Evolutionary conservation across 2,329 filamentous ascomycete species (phyloP).

Genomic region (Aspergillus pseudoglaucus): DNA sequence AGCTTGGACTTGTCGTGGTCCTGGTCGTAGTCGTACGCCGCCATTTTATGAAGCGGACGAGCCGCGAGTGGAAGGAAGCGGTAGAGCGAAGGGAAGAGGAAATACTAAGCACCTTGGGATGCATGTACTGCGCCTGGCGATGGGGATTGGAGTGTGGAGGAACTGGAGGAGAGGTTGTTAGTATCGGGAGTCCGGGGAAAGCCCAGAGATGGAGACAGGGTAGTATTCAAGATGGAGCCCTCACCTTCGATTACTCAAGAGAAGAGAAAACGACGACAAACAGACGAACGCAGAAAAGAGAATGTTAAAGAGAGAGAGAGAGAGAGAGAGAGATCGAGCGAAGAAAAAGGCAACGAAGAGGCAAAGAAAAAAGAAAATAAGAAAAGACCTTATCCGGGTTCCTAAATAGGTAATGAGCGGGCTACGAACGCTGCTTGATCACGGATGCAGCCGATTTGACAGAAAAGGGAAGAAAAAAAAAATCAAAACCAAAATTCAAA

Average conservation of each 20-base stretch:
- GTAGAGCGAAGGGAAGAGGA: conserved; percentile 19
- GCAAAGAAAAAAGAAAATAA: too few species aligned
- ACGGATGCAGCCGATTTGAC: conserved; percentile 3
- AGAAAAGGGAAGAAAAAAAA: conserved; percentile 5
- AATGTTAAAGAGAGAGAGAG: too few species aligned
- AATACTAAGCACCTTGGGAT: conserved; percentile 20
- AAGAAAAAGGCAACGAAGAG: too few species aligned
- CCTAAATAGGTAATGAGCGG: too few species aligned
- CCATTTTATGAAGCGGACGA: conserved; percentile 35
- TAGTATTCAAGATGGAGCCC: too few species aligned
- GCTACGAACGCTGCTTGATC: too few species aligned
- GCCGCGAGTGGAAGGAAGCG: conserved; percentile 28
- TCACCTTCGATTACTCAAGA: too few species aligned
- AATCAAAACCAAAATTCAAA: conserved; percentile 2
- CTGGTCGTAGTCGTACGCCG: conserved; percentile 17
- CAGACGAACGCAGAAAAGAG: too few species aligned
- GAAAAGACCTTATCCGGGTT: too few species aligned
- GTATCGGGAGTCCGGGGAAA: not conserved
- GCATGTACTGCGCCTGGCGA: conserved; percentile 26
- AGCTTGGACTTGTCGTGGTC: conserved; percentile 9
- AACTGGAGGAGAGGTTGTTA: not conserved
- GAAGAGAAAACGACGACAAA: too few species aligned
- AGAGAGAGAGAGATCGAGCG: too few species aligned
- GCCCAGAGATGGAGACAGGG: not conserved
- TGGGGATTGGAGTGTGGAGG: not conserved